phyloP scores from a whole-genome alignment of 495 filamentous ascomycete genomes.

The Xylaria bambusicola region DNA sequence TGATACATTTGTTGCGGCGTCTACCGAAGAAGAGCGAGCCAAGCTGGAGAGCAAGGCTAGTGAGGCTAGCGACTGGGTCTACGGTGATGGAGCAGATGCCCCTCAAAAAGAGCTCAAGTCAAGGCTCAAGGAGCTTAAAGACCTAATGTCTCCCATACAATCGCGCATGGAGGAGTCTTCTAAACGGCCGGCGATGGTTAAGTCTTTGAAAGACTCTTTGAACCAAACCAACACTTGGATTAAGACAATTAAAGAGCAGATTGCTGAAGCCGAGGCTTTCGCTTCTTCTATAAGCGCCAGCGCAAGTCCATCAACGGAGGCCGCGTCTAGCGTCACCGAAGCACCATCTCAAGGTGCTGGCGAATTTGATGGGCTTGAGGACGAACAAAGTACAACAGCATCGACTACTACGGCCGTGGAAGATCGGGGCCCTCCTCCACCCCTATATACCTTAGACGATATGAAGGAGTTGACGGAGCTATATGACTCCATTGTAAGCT shows the following conservation, averaged over 20 bases:
- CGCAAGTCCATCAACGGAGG: slow-evolving; percentile 39
- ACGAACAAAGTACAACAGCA: slow-evolving; percentile 47
- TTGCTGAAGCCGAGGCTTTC: slow-evolving; percentile 50
- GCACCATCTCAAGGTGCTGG: slow-evolving; percentile 41
- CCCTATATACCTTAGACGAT: slow-evolving; percentile 64
- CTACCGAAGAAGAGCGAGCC: slow-evolving; percentile 64
- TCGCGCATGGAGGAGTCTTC: slow-evolving; percentile 67
- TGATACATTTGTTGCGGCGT: slow-evolving; percentile 67
- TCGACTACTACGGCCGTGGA: slow-evolving; percentile 42
- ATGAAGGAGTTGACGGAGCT: slow-evolving; percentile 55
- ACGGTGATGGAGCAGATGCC: slow-evolving; percentile 78
- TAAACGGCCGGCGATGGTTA: slow-evolving; percentile 65
- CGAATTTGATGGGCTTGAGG: slow-evolving; percentile 67
- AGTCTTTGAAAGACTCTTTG: slow-evolving; percentile 62
- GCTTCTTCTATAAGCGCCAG: slow-evolving; percentile 47
- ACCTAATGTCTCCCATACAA: slow-evolving; percentile 68
- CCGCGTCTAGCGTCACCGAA: slow-evolving; percentile 40
- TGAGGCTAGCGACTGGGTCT: slow-evolving; percentile 84
- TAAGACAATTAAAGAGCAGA: slow-evolving; percentile 51
- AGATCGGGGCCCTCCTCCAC: slow-evolving; percentile 47
- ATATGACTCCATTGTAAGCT: slow-evolving; percentile 52
- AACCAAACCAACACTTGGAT: slow-evolving; percentile 55
- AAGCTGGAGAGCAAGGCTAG: slow-evolving; percentile 64
- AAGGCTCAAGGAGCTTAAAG: slow-evolving; percentile 70
- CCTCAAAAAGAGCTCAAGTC: slow-evolving; percentile 67